Percentiles rank a stretch among this genome's conserved stretches.
These are phyloP conservation scores for Xylaria multiplex DNA, from an alignment of 2,329 filamentous ascomycete species.

Conservation along the genomic window DNA sequence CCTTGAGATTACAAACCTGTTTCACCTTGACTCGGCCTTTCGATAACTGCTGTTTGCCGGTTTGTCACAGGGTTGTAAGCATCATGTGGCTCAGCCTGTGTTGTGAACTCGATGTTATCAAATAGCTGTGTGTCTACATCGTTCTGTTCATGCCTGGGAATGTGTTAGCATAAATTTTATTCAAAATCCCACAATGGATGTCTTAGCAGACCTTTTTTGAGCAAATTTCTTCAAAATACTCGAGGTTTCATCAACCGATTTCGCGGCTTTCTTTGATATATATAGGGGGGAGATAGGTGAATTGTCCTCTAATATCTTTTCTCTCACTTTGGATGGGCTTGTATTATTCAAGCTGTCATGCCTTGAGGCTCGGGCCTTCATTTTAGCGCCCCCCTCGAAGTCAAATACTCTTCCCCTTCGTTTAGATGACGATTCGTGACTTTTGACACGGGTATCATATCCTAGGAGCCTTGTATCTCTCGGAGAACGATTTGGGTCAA, in stretches of 20 bases:
- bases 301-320: neutral
- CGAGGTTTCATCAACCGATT: neutral
- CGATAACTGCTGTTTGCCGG: conserved; percentile 46
- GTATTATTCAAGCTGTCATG: neutral
- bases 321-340: neutral
- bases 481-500: neutral
- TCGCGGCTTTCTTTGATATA: conserved; percentile 4
- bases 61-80: conserved; percentile 37
- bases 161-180: neutral
- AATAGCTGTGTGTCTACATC: conserved; percentile 37
- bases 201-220: conserved; percentile 12
- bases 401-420: conserved; percentile 40
- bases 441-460: conserved; percentile 8
- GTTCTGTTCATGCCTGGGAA: conserved; percentile 27
- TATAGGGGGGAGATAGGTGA: neutral
- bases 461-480: neutral
- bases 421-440: conserved; percentile 33
- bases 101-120: conserved; percentile 45
- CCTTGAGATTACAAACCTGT: conserved; percentile 17
- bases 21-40: conserved; percentile 34
- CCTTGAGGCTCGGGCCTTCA: neutral
- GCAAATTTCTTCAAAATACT: neutral
- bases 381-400: conserved; percentile 6
- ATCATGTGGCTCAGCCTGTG: conserved; percentile 30
- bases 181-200: neutral